Percentiles rank a stretch among this genome's conserved stretches.
Conservation (phyloP, 805 yeast genomes). For the Cyberlindnera sargentensis region DNA sequence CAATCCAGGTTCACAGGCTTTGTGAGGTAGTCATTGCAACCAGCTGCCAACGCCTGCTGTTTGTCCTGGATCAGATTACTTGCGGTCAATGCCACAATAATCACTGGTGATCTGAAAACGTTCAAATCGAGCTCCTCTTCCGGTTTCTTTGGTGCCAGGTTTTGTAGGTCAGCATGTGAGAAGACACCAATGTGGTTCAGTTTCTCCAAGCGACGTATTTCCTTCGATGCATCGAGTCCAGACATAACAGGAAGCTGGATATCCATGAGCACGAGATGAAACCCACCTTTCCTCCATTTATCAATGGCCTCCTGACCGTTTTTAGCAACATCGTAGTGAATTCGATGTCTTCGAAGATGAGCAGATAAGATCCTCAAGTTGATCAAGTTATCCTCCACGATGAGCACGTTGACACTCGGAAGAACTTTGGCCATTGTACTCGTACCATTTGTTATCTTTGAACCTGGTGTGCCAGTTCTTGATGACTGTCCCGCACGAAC, state of each 20-base stretch:
- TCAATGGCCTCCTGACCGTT: slow-evolving; percentile 95
- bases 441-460: slow-evolving; percentile 10
- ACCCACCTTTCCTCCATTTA: slow-evolving; percentile 91
- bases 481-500: not conserved
- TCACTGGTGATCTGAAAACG: slow-evolving; percentile 88
- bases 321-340: slow-evolving; percentile 78
- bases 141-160: slow-evolving; percentile 21
- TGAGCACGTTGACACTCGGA: slow-evolving; percentile 83
- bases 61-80: slow-evolving; percentile 79
- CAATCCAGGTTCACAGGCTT: slow-evolving; percentile 94
- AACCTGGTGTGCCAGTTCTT: slow-evolving; percentile 1
- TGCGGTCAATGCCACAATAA: slow-evolving; percentile 95
- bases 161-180: slow-evolving; percentile 20
- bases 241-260: slow-evolving; percentile 94
- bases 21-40: slow-evolving; percentile 93
- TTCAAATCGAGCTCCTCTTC: slow-evolving; percentile 53
- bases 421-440: slow-evolving; percentile 51
- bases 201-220: slow-evolving; percentile 78
- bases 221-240: slow-evolving; percentile 92
- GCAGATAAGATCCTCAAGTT: slow-evolving; percentile 89
- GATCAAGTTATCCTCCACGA: slow-evolving; percentile 94
- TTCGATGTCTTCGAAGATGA: slow-evolving; percentile 77
- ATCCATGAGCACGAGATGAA: slow-evolving; percentile 93
- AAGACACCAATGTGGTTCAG: slow-evolving; percentile 64
- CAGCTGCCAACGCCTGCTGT: slow-evolving; percentile 89